phyloP scores from a whole-genome alignment of 2,329 filamentous ascomycete species.

The Lachnellula arida region DNA sequence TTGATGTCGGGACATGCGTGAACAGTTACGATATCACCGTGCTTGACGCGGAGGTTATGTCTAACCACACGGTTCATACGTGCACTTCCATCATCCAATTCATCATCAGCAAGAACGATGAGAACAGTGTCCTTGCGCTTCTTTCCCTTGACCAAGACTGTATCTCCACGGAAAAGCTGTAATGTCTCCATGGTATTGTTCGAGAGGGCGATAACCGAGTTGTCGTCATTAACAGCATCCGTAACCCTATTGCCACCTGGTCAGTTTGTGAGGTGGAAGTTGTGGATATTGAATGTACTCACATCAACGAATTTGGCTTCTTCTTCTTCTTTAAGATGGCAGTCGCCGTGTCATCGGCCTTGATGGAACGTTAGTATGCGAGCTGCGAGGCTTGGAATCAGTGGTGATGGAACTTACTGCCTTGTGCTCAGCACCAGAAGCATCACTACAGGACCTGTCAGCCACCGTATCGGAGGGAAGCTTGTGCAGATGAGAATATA shows the following conservation, averaged over 20 bases:
- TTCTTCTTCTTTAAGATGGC: conserved; percentile 99
- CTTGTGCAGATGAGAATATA: not conserved
- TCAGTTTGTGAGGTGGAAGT: conserved; percentile 32
- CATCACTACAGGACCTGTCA: conserved; percentile 60
- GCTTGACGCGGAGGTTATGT: conserved; percentile 97
- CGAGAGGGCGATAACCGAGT: conserved; percentile 96
- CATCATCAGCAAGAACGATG: conserved; percentile 95
- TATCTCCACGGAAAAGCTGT: conserved; percentile 97
- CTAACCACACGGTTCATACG: conserved; percentile 98
- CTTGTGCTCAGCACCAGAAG: conserved; percentile 83
- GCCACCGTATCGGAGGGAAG: conserved; percentile 12
- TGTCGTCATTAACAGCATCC: conserved; percentile 98
- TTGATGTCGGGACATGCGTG: conserved; percentile 99
- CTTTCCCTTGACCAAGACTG: conserved; percentile 97
- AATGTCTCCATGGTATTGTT: conserved; percentile 99
- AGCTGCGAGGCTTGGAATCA: conserved; percentile 24
- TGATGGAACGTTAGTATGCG: conserved; percentile 33
- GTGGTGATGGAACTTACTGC: conserved; percentile 52
- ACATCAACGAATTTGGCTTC: conserved; percentile 99
- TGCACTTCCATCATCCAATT: conserved; percentile 93
- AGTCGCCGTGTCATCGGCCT: conserved; percentile 89
- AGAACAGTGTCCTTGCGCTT: conserved; percentile 99
- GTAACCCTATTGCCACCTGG: conserved; percentile 65
- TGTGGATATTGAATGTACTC: conserved; percentile 36
- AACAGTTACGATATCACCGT: conserved; percentile 95